phyloP scores from a whole-genome alignment of 345 rosid species.

The Eutrema heterophyllum region DNA sequence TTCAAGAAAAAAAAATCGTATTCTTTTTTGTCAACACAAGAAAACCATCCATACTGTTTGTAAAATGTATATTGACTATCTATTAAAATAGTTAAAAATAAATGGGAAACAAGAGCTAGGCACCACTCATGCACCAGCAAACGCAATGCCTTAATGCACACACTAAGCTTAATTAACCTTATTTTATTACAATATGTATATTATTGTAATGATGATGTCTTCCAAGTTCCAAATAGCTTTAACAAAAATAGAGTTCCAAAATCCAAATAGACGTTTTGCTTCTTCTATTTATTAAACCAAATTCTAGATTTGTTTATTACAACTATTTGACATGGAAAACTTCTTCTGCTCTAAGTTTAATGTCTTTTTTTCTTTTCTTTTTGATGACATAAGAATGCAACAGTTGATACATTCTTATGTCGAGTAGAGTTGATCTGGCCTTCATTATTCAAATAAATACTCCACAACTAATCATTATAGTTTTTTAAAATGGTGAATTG shows the following conservation, averaged over 20 bases:
- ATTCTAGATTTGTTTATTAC: neutral
- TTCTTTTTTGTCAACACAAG: neutral
- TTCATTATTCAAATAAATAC: neutral
- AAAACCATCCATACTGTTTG: neutral
- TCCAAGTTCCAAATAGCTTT: neutral
- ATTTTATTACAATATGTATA: neutral
- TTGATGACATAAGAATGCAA: conserved; percentile 12
- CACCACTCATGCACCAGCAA: conserved; percentile 19
- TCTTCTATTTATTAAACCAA: neutral
- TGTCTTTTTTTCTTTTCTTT: neutral
- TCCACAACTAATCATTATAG: conserved; percentile 11
- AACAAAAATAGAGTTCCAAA: neutral
- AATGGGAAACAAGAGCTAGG: neutral
- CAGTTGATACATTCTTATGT: conserved; percentile 10
- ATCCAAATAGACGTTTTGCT: neutral
- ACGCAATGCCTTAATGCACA: conserved; percentile 9
- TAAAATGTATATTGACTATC: neutral
- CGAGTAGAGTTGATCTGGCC: conserved; percentile 12
- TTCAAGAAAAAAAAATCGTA: neutral
- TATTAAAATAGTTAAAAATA: neutral
- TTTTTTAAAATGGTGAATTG: neutral
- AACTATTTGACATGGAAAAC: neutral
- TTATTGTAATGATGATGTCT: conserved; percentile 1
- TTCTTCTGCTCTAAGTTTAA: neutral
- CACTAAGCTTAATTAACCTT: neutral